Conservation (phyloP, 2,329 filamentous ascomycete species). For the Aplosporella prunicola region DNA sequence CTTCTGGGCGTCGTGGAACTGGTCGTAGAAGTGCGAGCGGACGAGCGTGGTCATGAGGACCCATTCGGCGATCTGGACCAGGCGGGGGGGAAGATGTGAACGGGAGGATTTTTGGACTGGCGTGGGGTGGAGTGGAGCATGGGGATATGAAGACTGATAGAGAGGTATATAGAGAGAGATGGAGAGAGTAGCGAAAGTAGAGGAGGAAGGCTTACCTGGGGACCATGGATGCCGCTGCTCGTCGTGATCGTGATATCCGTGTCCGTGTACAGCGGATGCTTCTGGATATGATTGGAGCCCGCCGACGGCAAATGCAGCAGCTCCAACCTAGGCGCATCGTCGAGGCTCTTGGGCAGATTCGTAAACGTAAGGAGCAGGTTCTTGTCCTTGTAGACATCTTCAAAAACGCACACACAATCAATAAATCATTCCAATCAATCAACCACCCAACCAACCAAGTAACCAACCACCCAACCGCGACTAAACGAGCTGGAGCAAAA, state of each 20-base stretch:
- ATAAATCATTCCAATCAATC: background rate
- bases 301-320: conserved; percentile 50
- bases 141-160: too few relatives aligned
- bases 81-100: too few relatives aligned
- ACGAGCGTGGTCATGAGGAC: conserved; percentile 52
- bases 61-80: conserved; percentile 55
- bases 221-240: conserved; percentile 49
- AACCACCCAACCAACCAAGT: background rate
- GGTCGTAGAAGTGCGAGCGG: conserved; percentile 46
- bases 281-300: conserved; percentile 45
- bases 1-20: conserved; percentile 50
- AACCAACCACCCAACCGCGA: too few relatives aligned
- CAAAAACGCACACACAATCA: background rate
- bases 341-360: conserved; percentile 32
- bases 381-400: conserved; percentile 32
- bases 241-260: conserved; percentile 46
- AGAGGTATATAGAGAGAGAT: too few relatives aligned
- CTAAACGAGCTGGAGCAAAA: too few relatives aligned
- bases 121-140: too few relatives aligned
- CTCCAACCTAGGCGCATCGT: conserved; percentile 31
- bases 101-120: too few relatives aligned
- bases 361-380: conserved; percentile 42
- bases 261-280: conserved; percentile 45
- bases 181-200: too few relatives aligned
- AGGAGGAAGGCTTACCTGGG: conserved; percentile 40